Percentiles rank a stretch among this genome's conserved stretches.
Conservation (phyloP, 2,329 filamentous ascomycete genomes). For the Fusarium falciforme region DNA sequence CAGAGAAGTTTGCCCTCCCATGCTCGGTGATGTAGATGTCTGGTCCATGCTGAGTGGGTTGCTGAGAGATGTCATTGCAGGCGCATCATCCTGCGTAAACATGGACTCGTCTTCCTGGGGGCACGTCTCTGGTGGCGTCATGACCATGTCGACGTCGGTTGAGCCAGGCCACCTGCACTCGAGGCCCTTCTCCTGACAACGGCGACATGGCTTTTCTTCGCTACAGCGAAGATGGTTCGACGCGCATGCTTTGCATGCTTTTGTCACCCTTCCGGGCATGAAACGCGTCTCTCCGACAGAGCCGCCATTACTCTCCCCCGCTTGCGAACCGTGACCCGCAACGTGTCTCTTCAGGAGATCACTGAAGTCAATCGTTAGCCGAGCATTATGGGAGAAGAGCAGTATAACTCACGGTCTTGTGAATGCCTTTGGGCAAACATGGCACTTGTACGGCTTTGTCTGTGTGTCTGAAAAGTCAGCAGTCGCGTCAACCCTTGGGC, state of each 20-base stretch:
- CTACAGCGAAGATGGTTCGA: slow-evolving; percentile 46
- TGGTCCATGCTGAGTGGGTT: neutral
- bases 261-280: slow-evolving; percentile 39
- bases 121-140: slow-evolving; percentile 21
- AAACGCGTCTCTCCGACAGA: slow-evolving; percentile 11
- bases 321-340: slow-evolving; percentile 32
- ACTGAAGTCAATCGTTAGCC: slow-evolving; percentile 15
- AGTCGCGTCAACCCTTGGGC: neutral
- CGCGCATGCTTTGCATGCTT: slow-evolving; percentile 45
- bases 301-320: neutral
- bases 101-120: slow-evolving; percentile 7
- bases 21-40: slow-evolving; percentile 1
- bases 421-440: slow-evolving; percentile 46
- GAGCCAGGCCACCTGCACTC: slow-evolving; percentile 42
- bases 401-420: slow-evolving; percentile 42
- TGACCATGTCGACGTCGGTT: slow-evolving; percentile 11
- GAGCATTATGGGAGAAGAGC: neutral
- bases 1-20: slow-evolving; percentile 13
- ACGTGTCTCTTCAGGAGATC: slow-evolving; percentile 44
- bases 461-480: slow-evolving; percentile 43
- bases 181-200: slow-evolving; percentile 43
- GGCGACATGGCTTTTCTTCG: slow-evolving; percentile 46
- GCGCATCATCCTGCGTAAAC: slow-evolving; percentile 1
- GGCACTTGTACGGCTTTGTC: slow-evolving; percentile 46
- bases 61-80: neutral